These are phyloP conservation scores for Fusarium sp. DNA, from an alignment of 2,329 filamentous ascomycete species.

Conservation along the genomic window DNA sequence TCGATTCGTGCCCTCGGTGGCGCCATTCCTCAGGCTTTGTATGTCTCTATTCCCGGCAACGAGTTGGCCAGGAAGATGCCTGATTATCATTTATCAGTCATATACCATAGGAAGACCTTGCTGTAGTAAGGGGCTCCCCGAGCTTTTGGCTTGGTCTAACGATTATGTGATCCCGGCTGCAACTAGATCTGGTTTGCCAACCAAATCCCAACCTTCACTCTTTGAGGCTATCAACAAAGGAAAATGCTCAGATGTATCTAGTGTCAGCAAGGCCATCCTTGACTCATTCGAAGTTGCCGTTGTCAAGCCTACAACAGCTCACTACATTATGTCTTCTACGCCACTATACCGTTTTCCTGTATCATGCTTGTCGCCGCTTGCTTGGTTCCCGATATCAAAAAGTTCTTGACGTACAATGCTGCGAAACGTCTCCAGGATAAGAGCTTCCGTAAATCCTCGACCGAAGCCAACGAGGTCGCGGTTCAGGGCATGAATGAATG, in stretches of 20 bases:
- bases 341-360: constrained; percentile 53
- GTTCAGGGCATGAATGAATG: not conserved
- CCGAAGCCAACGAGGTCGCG: not conserved
- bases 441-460: constrained; percentile 15
- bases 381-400: constrained; percentile 55
- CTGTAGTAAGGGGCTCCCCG: too few relatives aligned
- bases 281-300: constrained; percentile 48
- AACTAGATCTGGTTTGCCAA: constrained; percentile 48
- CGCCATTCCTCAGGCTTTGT: constrained; percentile 51
- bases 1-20: constrained; percentile 57
- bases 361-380: constrained; percentile 52
- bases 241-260: constrained; percentile 45
- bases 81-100: not conserved
- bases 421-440: constrained; percentile 54
- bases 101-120: too few relatives aligned
- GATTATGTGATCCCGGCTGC: constrained; percentile 41
- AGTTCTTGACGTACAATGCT: constrained; percentile 55
- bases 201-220: constrained; percentile 46
- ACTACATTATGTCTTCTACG: constrained; percentile 57
- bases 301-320: constrained; percentile 55
- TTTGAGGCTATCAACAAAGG: constrained; percentile 48
- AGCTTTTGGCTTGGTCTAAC: too few relatives aligned
- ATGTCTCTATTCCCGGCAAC: constrained; percentile 51
- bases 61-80: constrained; percentile 49
- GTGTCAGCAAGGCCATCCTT: constrained; percentile 49